Percentiles rank a stretch among this genome's conserved stretches.
Evolutionary conservation across 2,329 filamentous ascomycete genomes (phyloP).

Genomic region (Zalaria sp.): DNA sequence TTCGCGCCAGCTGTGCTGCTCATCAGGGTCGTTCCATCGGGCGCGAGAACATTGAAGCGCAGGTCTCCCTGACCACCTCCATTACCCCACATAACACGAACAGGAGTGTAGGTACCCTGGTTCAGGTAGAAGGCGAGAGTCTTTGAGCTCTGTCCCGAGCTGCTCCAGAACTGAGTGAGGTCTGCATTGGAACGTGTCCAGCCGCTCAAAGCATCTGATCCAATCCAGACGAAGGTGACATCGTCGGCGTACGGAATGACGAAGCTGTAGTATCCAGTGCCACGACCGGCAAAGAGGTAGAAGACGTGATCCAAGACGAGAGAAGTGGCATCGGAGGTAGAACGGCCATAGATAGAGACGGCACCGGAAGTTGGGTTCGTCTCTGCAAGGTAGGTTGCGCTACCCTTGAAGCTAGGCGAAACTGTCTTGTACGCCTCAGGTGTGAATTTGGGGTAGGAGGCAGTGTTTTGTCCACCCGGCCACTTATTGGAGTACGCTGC

Average conservation of each 20-base stretch:
- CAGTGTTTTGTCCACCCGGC: conserved; percentile 1
- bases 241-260: conserved; percentile 11
- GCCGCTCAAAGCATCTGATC: conserved; percentile 9
- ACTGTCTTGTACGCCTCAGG: conserved; percentile 4
- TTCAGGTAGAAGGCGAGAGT: conserved; percentile 1
- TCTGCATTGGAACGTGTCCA: conserved; percentile 11
- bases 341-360: conserved; percentile 1
- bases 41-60: conserved; percentile 1
- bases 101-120: conserved; percentile 3
- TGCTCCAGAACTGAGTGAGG: not conserved
- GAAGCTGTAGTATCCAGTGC: conserved; percentile 13
- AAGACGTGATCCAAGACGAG: conserved; percentile 5
- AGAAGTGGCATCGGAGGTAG: not conserved
- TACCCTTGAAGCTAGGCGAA: not conserved
- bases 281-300: conserved; percentile 5
- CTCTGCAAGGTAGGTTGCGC: conserved; percentile 4
- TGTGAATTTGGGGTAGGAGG: conserved; percentile 3
- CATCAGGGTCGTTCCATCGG: conserved; percentile 3
- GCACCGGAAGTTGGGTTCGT: not conserved
- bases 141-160: not conserved
- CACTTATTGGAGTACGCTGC: conserved; percentile 2
- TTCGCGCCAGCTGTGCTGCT: not conserved
- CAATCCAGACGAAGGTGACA: conserved; percentile 13
- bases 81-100: conserved; percentile 3
- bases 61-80: conserved; percentile 1